Evolutionary conservation across 352 stramenopile genomes (phyloP).

Genomic region (Phytophthora rubi): DNA sequence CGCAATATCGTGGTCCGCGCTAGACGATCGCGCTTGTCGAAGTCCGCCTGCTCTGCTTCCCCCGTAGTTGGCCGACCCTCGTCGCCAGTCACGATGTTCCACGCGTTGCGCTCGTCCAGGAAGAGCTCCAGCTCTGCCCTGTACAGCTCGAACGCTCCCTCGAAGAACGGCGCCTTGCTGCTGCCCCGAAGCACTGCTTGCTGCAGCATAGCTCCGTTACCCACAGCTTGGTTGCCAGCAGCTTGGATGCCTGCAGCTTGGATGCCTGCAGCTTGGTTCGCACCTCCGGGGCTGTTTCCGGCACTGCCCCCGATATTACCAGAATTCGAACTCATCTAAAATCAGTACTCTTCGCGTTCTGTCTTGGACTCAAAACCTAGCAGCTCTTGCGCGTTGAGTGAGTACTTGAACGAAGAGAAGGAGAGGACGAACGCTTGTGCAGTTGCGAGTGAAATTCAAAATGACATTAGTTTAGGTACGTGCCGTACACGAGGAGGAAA

Average conservation of each 20-base stretch:
- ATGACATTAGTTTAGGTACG: not conserved
- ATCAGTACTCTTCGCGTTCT: not conserved
- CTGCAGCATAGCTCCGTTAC: not conserved
- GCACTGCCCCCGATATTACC: too few relatives aligned
- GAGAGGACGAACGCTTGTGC: not conserved
- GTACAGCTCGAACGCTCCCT: slow-evolving; percentile 1
- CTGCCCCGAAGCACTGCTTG: not conserved
- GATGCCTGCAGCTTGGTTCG: not conserved
- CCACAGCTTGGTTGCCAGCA: not conserved
- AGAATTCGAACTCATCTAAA: not conserved
- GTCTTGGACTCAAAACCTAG: not conserved
- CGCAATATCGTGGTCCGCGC: not conserved
- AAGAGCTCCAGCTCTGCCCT: not conserved
- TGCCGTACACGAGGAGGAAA: not conserved
- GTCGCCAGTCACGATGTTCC: not conserved
- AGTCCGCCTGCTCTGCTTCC: not conserved
- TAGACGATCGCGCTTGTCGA: not conserved
- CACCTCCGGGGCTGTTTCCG: not conserved
- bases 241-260: too few relatives aligned
- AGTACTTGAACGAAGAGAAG: not conserved
- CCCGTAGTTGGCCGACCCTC: not conserved
- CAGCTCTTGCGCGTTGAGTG: not conserved
- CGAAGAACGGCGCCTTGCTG: not conserved
- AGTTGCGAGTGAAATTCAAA: not conserved
- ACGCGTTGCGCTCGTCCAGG: not conserved